Conservation (phyloP, 1,284 basidiomycete genomes). For the Pascua guehoae region DNA sequence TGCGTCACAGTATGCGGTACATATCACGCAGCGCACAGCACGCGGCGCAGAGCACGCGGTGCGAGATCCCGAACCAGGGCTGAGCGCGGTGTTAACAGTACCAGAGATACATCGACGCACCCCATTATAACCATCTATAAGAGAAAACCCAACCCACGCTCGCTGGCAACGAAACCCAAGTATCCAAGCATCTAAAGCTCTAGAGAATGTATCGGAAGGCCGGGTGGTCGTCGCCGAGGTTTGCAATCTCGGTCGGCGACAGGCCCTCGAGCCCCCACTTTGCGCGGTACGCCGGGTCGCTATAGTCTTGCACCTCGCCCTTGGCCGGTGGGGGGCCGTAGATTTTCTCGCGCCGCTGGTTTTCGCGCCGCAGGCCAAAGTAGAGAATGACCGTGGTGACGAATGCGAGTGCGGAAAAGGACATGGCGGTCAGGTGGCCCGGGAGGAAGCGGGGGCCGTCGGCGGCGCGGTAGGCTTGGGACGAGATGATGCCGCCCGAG, state of each 20-base stretch:
- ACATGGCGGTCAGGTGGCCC: constrained; percentile 46
- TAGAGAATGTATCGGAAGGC: constrained; percentile 37
- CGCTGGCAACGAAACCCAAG: too few species aligned
- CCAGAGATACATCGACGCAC: too few species aligned
- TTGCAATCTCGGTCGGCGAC: constrained; percentile 46
- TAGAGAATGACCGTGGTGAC: constrained; percentile 36
- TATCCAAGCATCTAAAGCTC: not conserved
- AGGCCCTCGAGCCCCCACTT: constrained; percentile 46
- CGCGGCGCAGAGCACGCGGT: too few species aligned
- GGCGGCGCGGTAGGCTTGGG: constrained; percentile 44
- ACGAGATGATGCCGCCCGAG: constrained; percentile 51
- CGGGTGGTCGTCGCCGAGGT: constrained; percentile 49
- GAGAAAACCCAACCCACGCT: too few species aligned
- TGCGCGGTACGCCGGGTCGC: constrained; percentile 34
- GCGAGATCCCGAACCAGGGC: too few species aligned
- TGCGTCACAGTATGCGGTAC: too few species aligned
- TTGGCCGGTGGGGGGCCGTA: constrained; percentile 36
- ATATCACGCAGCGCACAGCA: too few species aligned
- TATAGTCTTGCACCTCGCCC: constrained; percentile 62
- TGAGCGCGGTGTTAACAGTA: too few species aligned
- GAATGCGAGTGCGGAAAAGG: constrained; percentile 36
- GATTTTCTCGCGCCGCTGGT: constrained; percentile 38
- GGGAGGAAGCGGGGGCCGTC: constrained; percentile 32
- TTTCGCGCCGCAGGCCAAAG: constrained; percentile 41
- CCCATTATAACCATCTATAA: too few species aligned